These are phyloP conservation scores for Gigaspora rosea DNA, from an alignment of 192 early-diverging fungal species.

Conservation along the genomic window DNA sequence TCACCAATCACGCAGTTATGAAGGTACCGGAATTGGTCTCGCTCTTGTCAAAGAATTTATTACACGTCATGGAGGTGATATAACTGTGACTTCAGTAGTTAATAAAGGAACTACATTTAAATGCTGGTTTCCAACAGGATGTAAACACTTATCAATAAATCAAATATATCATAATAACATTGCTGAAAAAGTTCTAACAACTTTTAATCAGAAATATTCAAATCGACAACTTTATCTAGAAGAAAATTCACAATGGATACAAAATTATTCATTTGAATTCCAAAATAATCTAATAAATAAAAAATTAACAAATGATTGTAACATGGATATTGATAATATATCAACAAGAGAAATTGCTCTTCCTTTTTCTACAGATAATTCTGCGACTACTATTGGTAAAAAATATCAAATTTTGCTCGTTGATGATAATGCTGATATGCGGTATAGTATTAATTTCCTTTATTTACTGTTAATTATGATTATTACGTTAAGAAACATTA, in stretches of 20 bases:
- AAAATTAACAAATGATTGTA: too few relatives aligned
- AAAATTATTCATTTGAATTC: background rate
- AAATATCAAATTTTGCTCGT: slow-evolving; percentile 37
- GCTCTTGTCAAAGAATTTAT: slow-evolving; percentile 45
- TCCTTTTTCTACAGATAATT: too few relatives aligned
- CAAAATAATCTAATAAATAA: too few relatives aligned
- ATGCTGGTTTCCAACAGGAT: slow-evolving; percentile 51
- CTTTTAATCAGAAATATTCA: background rate
- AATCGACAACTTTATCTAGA: slow-evolving; percentile 38
- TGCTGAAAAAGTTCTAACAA: background rate
- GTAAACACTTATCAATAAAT: slow-evolving; percentile 44
- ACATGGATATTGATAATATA: too few relatives aligned
- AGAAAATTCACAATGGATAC: slow-evolving; percentile 39
- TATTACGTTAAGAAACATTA: background rate
- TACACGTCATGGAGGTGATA: slow-evolving; percentile 52
- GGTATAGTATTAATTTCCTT: slow-evolving; percentile 3
- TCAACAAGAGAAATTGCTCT: too few relatives aligned
- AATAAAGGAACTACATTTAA: slow-evolving; percentile 53
- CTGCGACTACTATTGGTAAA: background rate
- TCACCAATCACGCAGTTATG: slow-evolving; percentile 51
- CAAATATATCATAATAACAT: slow-evolving; percentile 36
- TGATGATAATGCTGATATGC: slow-evolving; percentile 52
- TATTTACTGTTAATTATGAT: background rate
- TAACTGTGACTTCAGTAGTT: slow-evolving; percentile 43
- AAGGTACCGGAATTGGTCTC: slow-evolving; percentile 64